Evolutionary conservation across 2,329 filamentous ascomycete species (phyloP), one percentile per base, ranked within the genome.

Genomic region (Stemphylium vesicarium): DNA sequence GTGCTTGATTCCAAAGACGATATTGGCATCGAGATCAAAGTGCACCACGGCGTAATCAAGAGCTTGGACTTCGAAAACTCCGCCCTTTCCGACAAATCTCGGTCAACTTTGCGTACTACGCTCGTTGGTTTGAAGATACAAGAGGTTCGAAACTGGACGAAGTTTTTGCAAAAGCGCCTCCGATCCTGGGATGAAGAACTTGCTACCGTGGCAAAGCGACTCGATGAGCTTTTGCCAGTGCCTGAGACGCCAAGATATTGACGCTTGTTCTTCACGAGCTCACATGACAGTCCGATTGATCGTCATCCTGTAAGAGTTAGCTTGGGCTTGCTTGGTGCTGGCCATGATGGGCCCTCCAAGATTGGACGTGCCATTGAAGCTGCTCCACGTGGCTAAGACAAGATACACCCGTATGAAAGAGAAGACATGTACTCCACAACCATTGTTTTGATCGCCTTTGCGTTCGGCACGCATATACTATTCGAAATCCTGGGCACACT

Each of bases 1-100:
- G 45, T 46, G 32, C 57, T 69, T 12, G 58, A 68, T 24, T 86
- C 85, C 3, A 87, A 84, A 3, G 78, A 84, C 32, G 60, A 59
- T 10, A 51, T 62, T 8, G 51, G 60, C 8, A 40, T 73, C 15
- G 55, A 63, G 8, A 64, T 74, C 56, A 67, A 64, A 20, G 73
- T 72, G 76, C 88, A 33, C 82, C 82, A 58, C 79, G 85, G 59
- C 79, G 85, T 37, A 81, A 89, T 75, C 78, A 84, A 51, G 77
- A 86, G 51, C 31, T 60, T 71, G 20, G 75, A 82, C 53, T 36
- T 66, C 76, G 47, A 74, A 70, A 24, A 39, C 32, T 24, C 38
- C 43, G 15, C 15, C 1, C 15, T 56, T 18, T 22, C 55, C 1
- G 41, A 44, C 7, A 46, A 60, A 2, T 33, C 53, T 24, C 58